Percentiles rank a stretch among this genome's conserved stretches.
These are phyloP conservation scores for Ustilago bromivora DNA, from an alignment of 1,284 basidiomycete species.

Conservation along the genomic window DNA sequence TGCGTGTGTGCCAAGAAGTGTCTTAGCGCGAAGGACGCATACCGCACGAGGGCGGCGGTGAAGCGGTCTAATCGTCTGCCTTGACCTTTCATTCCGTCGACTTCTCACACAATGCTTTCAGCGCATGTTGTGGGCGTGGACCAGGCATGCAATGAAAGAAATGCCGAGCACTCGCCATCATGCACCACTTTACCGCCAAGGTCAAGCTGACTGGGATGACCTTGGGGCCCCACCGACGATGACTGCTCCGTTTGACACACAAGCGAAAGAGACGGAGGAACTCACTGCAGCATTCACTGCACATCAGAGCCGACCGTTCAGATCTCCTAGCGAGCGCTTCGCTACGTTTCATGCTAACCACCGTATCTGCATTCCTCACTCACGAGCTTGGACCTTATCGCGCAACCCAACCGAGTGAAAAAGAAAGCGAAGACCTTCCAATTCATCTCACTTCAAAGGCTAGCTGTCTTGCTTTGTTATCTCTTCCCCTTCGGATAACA, in stretches of 20 bases:
- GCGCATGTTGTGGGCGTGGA: not conserved
- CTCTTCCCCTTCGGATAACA: not conserved
- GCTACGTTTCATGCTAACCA: not conserved
- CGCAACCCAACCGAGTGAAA: constrained; percentile 3
- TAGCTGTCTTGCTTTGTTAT: constrained; percentile 3
- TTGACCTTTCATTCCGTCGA: constrained; percentile 3
- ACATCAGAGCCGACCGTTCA: not conserved
- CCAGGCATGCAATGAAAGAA: not conserved
- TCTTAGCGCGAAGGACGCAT: constrained; percentile 19
- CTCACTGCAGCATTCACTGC: not conserved
- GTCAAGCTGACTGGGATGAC: not conserved
- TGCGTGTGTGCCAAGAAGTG: constrained; percentile 25
- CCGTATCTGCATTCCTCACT: constrained; percentile 5
- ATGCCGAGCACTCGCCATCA: not conserved
- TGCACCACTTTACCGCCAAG: not conserved
- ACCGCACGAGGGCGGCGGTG: not conserved
- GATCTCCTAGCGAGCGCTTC: not conserved
- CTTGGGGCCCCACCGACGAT: not conserved
- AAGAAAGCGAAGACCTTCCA: constrained; percentile 11
- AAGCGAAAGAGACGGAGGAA: not conserved
- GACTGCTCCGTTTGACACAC: not conserved
- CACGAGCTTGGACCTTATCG: constrained; percentile 3
- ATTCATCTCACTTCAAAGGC: not conserved
- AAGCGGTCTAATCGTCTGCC: constrained; percentile 10
- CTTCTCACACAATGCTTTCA: constrained; percentile 1